phyloP scores from a whole-genome alignment of 2,329 filamentous ascomycete genomes.

The Hypoxylon sp. region DNA sequence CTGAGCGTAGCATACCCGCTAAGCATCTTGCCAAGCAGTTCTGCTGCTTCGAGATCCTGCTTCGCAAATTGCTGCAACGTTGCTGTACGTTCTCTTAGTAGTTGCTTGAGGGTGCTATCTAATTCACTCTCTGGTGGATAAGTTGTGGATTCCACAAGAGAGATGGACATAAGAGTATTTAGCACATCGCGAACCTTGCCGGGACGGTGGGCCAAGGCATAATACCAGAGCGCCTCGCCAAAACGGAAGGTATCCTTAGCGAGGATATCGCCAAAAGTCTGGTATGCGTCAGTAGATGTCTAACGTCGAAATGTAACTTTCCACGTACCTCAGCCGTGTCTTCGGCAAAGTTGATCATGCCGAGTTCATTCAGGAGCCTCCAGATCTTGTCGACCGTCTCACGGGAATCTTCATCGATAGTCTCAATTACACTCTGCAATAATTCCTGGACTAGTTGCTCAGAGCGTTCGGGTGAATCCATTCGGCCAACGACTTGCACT shows the following conservation, averaged over 20 bases:
- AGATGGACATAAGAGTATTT: constrained; percentile 88
- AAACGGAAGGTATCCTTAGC: constrained; percentile 80
- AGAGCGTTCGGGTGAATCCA: constrained; percentile 79
- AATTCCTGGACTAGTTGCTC: constrained; percentile 81
- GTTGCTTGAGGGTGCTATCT: constrained; percentile 76
- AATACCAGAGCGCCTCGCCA: constrained; percentile 90
- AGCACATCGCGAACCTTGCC: constrained; percentile 87
- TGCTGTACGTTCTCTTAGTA: constrained; percentile 79
- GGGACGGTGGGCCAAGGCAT: constrained; percentile 83
- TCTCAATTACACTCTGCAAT: constrained; percentile 74
- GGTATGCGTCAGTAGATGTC: constrained; percentile 47
- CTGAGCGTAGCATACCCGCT: constrained; percentile 94
- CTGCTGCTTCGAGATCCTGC: constrained; percentile 83
- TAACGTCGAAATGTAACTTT: background rate
- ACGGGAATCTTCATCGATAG: constrained; percentile 74
- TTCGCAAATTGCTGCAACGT: constrained; percentile 79
- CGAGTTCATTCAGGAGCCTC: constrained; percentile 80
- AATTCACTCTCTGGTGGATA: constrained; percentile 80
- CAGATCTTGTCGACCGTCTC: constrained; percentile 85
- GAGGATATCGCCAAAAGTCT: constrained; percentile 87
- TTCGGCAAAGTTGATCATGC: constrained; percentile 82
- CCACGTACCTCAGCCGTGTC: constrained; percentile 82
- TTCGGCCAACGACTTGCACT: constrained; percentile 82
- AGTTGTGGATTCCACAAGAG: constrained; percentile 84
- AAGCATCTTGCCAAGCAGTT: constrained; percentile 85